These are phyloP conservation scores for Penicillium sp. DNA, from an alignment of 2,329 filamentous ascomycete genomes.

Conservation along the genomic window DNA sequence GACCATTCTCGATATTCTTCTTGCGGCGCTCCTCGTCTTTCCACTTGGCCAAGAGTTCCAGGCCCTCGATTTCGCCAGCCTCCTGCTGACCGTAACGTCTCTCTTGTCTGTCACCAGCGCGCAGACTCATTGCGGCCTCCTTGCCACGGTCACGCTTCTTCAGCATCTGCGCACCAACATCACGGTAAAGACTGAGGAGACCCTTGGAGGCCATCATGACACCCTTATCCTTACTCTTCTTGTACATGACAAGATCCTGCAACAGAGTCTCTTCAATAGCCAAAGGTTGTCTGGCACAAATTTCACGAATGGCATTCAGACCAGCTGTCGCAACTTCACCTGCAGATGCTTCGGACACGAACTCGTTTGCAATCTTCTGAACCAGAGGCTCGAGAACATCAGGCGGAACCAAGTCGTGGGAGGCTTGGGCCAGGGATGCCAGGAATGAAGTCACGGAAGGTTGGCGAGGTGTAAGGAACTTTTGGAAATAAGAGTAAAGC, in stretches of 20 bases:
- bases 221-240: conserved; percentile 96
- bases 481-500: conserved; percentile 95
- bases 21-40: conserved; percentile 84
- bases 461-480: conserved; percentile 84
- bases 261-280: conserved; percentile 95
- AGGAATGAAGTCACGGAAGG: conserved; percentile 89
- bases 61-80: conserved; percentile 79
- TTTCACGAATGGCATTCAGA: conserved; percentile 90
- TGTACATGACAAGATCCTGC: conserved; percentile 92
- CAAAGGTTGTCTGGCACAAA: conserved; percentile 88
- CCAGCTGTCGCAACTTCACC: conserved; percentile 88
- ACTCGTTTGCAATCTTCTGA: conserved; percentile 96
- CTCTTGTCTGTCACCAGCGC: conserved; percentile 71
- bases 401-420: conserved; percentile 86
- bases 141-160: conserved; percentile 90
- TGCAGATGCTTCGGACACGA: conserved; percentile 91
- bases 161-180: conserved; percentile 85
- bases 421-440: conserved; percentile 86
- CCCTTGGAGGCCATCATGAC: conserved; percentile 99
- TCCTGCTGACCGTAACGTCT: conserved; percentile 81
- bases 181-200: conserved; percentile 83
- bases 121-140: conserved; percentile 80
- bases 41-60: conserved; percentile 88
- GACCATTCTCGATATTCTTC: conserved; percentile 67
- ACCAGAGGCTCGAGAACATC: conserved; percentile 88